Conservation (phyloP, 306 rosid genomes). For the Glycine soja region DNA sequence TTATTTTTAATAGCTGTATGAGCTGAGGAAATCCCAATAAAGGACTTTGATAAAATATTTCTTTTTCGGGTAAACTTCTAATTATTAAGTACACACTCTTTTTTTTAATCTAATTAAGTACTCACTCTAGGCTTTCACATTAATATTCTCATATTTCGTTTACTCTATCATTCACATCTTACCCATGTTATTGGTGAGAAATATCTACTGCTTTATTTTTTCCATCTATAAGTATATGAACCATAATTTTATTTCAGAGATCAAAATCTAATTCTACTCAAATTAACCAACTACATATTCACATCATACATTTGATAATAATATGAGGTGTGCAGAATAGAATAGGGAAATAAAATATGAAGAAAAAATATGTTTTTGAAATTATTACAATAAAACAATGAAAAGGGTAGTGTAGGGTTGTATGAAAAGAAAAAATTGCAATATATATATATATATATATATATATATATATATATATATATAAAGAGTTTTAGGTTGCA, state of each 20-base stretch:
- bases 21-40: slow-evolving; percentile 24
- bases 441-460: too few species aligned
- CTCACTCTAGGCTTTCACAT: not conserved
- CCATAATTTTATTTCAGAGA: too few species aligned
- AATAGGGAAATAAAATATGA: not conserved
- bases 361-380: not conserved
- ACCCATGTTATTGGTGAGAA: too few species aligned
- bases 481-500: not conserved
- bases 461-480: too few species aligned
- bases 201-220: too few species aligned
- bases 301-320: too few species aligned
- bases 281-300: not conserved
- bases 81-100: not conserved
- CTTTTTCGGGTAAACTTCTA: not conserved
- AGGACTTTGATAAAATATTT: slow-evolving; percentile 1
- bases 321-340: not conserved
- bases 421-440: not conserved
- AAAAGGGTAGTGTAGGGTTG: not conserved
- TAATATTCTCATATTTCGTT: not conserved
- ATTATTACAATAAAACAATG: not conserved
- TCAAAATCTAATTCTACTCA: too few species aligned
- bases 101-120: too few species aligned
- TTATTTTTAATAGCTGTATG: slow-evolving; percentile 33
- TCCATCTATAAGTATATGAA: too few species aligned
- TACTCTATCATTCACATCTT: not conserved